phyloP scores from a whole-genome alignment of 441 rosid species.

The Populus tomentosa region DNA sequence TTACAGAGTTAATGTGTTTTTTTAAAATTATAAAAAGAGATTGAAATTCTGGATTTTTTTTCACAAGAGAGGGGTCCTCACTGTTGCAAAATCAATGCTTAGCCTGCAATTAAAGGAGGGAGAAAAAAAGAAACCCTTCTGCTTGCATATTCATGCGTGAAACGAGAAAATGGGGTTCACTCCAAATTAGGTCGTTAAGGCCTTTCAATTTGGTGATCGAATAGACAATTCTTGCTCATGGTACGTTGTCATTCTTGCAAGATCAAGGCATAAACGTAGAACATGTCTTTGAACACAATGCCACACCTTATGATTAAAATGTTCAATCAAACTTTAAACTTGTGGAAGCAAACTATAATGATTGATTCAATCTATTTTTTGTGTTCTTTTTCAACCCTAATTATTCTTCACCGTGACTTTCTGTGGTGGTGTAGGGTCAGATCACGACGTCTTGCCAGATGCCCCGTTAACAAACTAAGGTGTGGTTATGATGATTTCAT shows the following conservation, averaged over 20 bases:
- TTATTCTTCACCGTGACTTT: conserved; percentile 19
- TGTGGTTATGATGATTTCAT: conserved; percentile 23
- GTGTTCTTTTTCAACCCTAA: neutral
- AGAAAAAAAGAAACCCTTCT: no score
- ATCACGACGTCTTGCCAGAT: conserved; percentile 34
- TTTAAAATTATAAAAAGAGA: no score
- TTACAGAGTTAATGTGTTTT: no score
- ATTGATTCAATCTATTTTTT: conserved; percentile 16
- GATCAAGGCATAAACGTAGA: conserved; percentile 17
- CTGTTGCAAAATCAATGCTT: no score
- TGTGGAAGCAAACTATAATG: conserved; percentile 15
- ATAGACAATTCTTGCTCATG: conserved; percentile 21
- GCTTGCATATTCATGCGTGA: no score
- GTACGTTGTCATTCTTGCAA: conserved; percentile 18
- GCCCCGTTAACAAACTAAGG: conserved; percentile 17
- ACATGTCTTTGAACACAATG: conserved; percentile 13
- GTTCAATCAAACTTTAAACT: conserved; percentile 22
- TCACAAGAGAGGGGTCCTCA: no score
- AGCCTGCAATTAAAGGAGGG: no score
- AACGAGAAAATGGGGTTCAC: no score
- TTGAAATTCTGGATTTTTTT: no score
- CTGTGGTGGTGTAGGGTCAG: conserved; percentile 36
- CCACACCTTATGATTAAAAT: conserved; percentile 25
- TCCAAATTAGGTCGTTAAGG: conserved; percentile 4
- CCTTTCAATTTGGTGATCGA: conserved; percentile 21